Percentiles rank a stretch among this genome's conserved stretches.
These are phyloP conservation scores for Cicer yamashitae DNA, from an alignment of 306 rosid genomes.

Conservation along the genomic window DNA sequence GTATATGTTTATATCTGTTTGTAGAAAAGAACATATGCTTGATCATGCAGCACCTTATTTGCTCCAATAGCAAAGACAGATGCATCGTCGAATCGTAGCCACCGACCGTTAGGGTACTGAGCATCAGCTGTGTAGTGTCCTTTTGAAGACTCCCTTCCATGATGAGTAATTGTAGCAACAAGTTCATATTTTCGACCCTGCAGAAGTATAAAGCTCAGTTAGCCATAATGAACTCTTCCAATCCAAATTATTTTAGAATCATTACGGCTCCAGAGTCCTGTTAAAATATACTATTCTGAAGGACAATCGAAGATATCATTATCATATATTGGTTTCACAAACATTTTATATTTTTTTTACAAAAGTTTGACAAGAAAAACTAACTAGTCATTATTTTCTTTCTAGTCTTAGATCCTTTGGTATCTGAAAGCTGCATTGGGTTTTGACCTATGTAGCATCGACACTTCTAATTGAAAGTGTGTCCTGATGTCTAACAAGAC, in stretches of 20 bases:
- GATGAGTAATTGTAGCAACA: constrained; percentile 94
- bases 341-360: background rate
- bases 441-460: background rate
- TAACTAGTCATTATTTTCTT: background rate
- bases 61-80: constrained; percentile 74
- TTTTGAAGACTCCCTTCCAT: constrained; percentile 90
- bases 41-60: constrained; percentile 79
- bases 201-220: constrained; percentile 32
- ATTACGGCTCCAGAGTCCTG: background rate
- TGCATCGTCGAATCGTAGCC: constrained; percentile 90
- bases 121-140: constrained; percentile 98
- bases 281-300: constrained; percentile 24
- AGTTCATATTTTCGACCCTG: constrained; percentile 92
- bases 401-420: background rate
- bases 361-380: background rate
- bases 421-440: background rate
- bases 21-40: constrained; percentile 91
- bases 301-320: background rate
- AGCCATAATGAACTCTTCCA: constrained; percentile 6
- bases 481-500: too few relatives aligned
- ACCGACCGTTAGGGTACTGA: constrained; percentile 60
- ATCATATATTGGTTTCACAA: constrained; percentile 8
- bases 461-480: too few relatives aligned
- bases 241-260: background rate
- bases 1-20: constrained; percentile 56